Evolutionary conservation across 495 filamentous ascomycete genomes (phyloP).

Genomic region (Endocarpon pusillum): DNA sequence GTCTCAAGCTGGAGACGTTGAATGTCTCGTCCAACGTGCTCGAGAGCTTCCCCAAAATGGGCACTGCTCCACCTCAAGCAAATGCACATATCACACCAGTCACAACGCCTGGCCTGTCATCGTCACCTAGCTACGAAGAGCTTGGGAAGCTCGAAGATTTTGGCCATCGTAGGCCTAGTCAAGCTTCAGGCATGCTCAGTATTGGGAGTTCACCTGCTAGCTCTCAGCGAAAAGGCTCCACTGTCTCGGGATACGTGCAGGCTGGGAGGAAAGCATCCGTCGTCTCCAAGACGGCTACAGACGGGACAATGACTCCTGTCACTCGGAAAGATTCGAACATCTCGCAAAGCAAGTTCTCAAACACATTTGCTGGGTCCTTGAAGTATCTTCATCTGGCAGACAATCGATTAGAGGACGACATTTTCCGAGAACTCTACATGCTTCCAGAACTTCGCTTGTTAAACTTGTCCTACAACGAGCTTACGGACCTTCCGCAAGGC

Average conservation of each 20-base stretch:
- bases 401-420: slow-evolving; percentile 82
- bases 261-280: slow-evolving; percentile 69
- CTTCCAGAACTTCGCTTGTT: slow-evolving; percentile 74
- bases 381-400: slow-evolving; percentile 78
- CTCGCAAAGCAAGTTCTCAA: slow-evolving; percentile 47
- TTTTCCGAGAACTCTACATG: slow-evolving; percentile 74
- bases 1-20: slow-evolving; percentile 69
- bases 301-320: slow-evolving; percentile 39
- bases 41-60: slow-evolving; percentile 73
- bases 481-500: slow-evolving; percentile 80
- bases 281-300: slow-evolving; percentile 46
- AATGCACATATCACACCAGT: slow-evolving; percentile 33
- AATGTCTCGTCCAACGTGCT: slow-evolving; percentile 93
- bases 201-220: slow-evolving; percentile 53
- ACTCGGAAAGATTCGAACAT: slow-evolving; percentile 78
- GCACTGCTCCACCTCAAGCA: slow-evolving; percentile 39
- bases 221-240: slow-evolving; percentile 57
- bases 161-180: slow-evolving; percentile 58
- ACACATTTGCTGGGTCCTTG: slow-evolving; percentile 74
- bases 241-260: slow-evolving; percentile 60
- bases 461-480: slow-evolving; percentile 87
- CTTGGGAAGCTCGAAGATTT: slow-evolving; percentile 49
- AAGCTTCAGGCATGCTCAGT: slow-evolving; percentile 61
- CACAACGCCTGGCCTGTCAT: slow-evolving; percentile 31
- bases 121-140: slow-evolving; percentile 61